phyloP scores from a whole-genome alignment of 176 grass and related monocot genomes.

The Juncus inflexus region DNA sequence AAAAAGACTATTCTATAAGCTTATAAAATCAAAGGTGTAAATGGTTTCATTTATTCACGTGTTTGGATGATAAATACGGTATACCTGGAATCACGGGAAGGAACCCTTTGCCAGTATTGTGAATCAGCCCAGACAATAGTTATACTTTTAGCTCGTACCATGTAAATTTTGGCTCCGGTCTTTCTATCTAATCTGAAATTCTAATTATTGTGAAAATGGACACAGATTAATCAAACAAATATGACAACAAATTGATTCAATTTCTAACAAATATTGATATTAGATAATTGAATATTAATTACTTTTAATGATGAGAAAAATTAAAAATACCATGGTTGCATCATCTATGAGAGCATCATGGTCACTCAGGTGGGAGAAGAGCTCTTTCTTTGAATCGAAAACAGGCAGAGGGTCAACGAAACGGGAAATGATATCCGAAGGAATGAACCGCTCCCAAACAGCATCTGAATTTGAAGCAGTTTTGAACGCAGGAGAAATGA shows the following conservation, averaged over 20 bases:
- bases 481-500: not conserved
- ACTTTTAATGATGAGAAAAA: not conserved
- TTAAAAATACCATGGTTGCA: conserved; percentile 6
- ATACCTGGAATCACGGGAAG: not conserved
- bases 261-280: too few species aligned
- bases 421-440: not conserved
- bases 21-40: too few species aligned
- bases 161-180: conserved; percentile 9
- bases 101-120: conserved; percentile 1
- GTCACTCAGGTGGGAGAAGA: conserved; percentile 5
- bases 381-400: not conserved
- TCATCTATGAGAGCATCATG: not conserved
- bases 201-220: not conserved
- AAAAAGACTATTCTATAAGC: too few species aligned
- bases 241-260: too few species aligned
- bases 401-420: not conserved
- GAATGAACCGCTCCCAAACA: conserved; percentile 14
- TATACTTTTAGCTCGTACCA: not conserved
- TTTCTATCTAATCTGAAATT: conserved; percentile 1
- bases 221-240: too few species aligned
- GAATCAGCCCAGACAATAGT: not conserved
- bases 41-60: too few species aligned
- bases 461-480: not conserved
- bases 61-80: too few species aligned
- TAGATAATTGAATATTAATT: too few species aligned